These are phyloP conservation scores for Waltiozyma sp. DNA, from an alignment of 1,139 yeast species.

Conservation along the genomic window DNA sequence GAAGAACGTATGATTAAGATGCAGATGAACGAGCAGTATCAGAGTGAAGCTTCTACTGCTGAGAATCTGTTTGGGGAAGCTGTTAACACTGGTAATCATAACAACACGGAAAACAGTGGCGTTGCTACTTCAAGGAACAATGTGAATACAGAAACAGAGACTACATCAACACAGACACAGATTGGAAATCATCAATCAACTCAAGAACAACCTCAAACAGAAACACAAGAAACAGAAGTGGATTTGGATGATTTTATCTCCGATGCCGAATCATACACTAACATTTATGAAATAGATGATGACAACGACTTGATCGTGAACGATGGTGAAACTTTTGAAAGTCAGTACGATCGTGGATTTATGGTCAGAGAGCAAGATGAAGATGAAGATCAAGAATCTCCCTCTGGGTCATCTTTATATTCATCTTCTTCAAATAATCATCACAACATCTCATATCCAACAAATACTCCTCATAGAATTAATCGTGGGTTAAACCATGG, in stretches of 20 bases:
- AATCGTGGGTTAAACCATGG: not conserved
- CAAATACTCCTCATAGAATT: not conserved
- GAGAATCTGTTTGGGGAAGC: conserved; percentile 23
- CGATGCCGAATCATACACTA: conserved; percentile 27
- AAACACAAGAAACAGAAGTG: conserved; percentile 3
- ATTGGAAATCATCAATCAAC: conserved; percentile 6
- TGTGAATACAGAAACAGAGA: conserved; percentile 2
- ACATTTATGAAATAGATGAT: conserved; percentile 15
- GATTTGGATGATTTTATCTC: conserved; percentile 41
- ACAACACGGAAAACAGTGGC: not conserved
- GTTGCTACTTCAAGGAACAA: not conserved
- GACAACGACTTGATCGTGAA: conserved; percentile 15
- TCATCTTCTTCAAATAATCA: not conserved
- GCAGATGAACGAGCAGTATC: conserved; percentile 23
- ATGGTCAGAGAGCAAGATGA: conserved; percentile 22
- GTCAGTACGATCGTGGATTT: conserved; percentile 19
- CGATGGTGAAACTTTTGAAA: conserved; percentile 18
- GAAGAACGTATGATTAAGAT: conserved; percentile 19
- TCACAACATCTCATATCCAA: not conserved
- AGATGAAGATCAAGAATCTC: not conserved
- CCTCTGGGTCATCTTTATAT: no score
- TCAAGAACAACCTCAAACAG: conserved; percentile 9
- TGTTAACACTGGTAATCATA: not conserved
- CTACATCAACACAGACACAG: conserved; percentile 6
- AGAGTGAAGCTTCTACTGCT: conserved; percentile 15